Base-by-base conservation (phyloP, 2,329 filamentous ascomycete species). In the Cryphonectria nitschkei region DNA sequence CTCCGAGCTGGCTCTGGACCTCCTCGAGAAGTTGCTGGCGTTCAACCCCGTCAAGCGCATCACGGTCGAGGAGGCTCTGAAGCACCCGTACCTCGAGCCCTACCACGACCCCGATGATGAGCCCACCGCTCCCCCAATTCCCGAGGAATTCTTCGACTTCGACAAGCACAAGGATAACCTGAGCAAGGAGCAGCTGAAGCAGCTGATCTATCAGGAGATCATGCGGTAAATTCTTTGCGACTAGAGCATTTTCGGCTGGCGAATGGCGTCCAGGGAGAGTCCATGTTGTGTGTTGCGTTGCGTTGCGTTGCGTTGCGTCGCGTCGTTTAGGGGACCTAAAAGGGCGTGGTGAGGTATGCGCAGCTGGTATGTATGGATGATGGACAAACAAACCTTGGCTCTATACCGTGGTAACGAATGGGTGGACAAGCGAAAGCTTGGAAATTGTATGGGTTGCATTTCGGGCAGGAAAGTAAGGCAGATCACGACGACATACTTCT, bases 31-130 rank as follows among this genome's bases (percentile, higher is more conserved):
- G 82, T 89, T 99, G 22, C 88, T 99, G 41, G 95, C 96, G 16
- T 99, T 99, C 86, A 99, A 99, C 84, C 96, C 96, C 0, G 94
- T 96, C 74, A 99, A 99, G 90, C 93, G 96, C 75, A 99, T 99
- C 81, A 97, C 94, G 1, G 96, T 99, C 34, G 96, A 98, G 80
- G 96, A 99, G 74, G 96, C 96, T 29, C 88, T 99, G 74, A 97
- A 96, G 84, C 96, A 99, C 83, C 95, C 96, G 6, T 99, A 99
- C 83, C 89, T 99, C 46, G 96, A 99, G 85, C 96, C 96, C 7
- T 99, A 99, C 83, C 96, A 99, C 82, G 96, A 99, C 81, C 96
- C 96, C 8, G 96, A 98, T 79, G 96, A 99, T 80, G 96, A 99
- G 87, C 96, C 96, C 65, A 98, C 94, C 16, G 96, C 96, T 26